Evolutionary conservation across 495 filamentous ascomycete genomes (phyloP).

Genomic region (Letharia lupina): DNA sequence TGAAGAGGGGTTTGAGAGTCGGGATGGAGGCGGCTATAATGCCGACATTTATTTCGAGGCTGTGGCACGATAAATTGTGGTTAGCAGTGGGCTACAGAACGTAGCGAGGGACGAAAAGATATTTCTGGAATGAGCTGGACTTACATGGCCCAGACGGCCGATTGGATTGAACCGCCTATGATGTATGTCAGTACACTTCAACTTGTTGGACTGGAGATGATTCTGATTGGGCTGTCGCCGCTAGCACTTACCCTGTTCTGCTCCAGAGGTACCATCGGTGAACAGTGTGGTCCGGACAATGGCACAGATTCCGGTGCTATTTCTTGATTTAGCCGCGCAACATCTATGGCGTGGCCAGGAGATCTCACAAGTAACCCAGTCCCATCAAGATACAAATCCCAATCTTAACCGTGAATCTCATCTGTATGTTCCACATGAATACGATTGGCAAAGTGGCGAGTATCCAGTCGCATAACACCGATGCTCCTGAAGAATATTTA

Average conservation of each 20-base stretch:
- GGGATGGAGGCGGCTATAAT: conserved; percentile 41
- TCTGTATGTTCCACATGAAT: conserved; percentile 20
- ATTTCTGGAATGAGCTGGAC: too few relatives aligned
- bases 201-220: too few relatives aligned
- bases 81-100: too few relatives aligned
- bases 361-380: conserved; percentile 13
- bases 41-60: conserved; percentile 35
- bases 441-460: conserved; percentile 32
- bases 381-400: conserved; percentile 18
- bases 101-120: too few relatives aligned
- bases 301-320: not conserved
- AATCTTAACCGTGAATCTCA: conserved; percentile 6
- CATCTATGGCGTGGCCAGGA: not conserved
- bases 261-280: not conserved
- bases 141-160: too few relatives aligned
- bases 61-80: not conserved
- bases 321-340: not conserved
- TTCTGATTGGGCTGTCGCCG: too few relatives aligned
- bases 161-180: too few relatives aligned
- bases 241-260: too few relatives aligned
- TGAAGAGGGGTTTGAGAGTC: conserved; percentile 34
- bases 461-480: conserved; percentile 37
- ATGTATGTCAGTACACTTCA: too few relatives aligned
- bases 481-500: conserved; percentile 19
- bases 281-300: conserved; percentile 10